Evolutionary conservation across 371 early-diverging fungal species (phyloP), one percentile per base, ranked within the genome.

Genomic region (Thermomucor indicae-seudaticae): DNA sequence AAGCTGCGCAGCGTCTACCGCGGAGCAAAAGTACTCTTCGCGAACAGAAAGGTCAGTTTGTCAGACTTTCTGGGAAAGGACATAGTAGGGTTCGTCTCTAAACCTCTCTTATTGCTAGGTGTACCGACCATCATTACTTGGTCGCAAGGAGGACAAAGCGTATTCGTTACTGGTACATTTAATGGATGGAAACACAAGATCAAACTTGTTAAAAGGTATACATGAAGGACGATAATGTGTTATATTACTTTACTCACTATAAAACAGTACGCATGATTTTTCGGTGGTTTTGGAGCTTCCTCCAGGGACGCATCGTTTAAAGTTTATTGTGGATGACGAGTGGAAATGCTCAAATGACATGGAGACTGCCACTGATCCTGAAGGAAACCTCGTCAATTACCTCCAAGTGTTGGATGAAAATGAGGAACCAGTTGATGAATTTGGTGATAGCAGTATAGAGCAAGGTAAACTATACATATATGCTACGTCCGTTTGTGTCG

Each of bases 251-350:
- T 29, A 47, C 30, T 17, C 17, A 38, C 30, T 14, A 7, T 38
- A 20, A n/a, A 11, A 16, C 49, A 85, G 85, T 49, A 77, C 72
- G 3, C 78, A 75, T 46, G 91, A 91, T 59, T 92, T 94, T 53
- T 79, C 84, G 6, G 83, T 89, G 0, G 86, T 95, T 6, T 57
- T 97, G 10, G 89, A 93, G 50, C 72, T 97, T 52, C 92, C 92
- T 10, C 85, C 89, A 11, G 96, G 96, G 22, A 95, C 92, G 12
- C 96, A 98, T 65, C 85, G 90, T 49, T 77, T 96, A 47, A 98
- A 98, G 66, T 98, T 95, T 63, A 93, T 98, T 57, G 97, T 98
- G 5, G 96, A 98, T 58, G 96, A 93, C 57, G 95, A 95, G 55
- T 98, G 98, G 98, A 89, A 90, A 57, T 96, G 96, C 51, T 89